A percentile compares a stretch with the other conserved stretches of the same genome.
Evolutionary conservation across 2,329 filamentous ascomycete genomes (phyloP).

Genomic region (Nigrospora oryzae): DNA sequence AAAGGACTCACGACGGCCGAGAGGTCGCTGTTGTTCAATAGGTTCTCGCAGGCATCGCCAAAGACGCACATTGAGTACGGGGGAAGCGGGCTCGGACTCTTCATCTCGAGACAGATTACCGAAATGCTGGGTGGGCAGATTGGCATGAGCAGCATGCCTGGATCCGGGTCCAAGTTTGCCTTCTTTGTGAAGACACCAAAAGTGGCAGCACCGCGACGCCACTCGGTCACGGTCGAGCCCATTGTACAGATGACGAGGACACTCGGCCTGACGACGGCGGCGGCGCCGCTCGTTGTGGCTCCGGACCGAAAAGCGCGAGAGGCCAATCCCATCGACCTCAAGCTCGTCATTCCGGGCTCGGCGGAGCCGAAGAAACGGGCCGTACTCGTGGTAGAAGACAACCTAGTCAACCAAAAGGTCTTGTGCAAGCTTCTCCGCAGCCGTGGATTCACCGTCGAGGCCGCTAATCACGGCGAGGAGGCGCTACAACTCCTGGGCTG

Average conservation of each 20-base stretch:
- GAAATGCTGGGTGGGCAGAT: slow-evolving; percentile 76
- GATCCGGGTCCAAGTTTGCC: slow-evolving; percentile 65
- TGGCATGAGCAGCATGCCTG: slow-evolving; percentile 60
- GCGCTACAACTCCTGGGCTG: slow-evolving; percentile 30
- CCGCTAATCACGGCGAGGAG: slow-evolving; percentile 49
- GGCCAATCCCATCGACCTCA: slow-evolving; percentile 1
- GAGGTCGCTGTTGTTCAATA: slow-evolving; percentile 66
- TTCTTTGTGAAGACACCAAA: slow-evolving; percentile 58
- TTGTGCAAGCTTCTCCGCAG: slow-evolving; percentile 41
- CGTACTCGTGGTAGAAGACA: slow-evolving; percentile 51
- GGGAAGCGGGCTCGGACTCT: slow-evolving; percentile 69
- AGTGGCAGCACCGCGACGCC: slow-evolving; percentile 4
- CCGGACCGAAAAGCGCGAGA: neutral
- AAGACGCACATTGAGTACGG: slow-evolving; percentile 73
- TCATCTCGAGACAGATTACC: slow-evolving; percentile 71
- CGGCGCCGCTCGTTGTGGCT: slow-evolving; percentile 2
- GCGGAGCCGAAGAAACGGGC: neutral
- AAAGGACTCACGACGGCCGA: slow-evolving; percentile 64
- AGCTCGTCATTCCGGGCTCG: slow-evolving; percentile 1
- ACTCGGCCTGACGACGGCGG: slow-evolving; percentile 3
- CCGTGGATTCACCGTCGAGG: slow-evolving; percentile 39
- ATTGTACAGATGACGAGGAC: slow-evolving; percentile 5
- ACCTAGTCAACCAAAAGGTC: slow-evolving; percentile 51
- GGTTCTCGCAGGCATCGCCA: slow-evolving; percentile 71
- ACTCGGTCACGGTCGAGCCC: slow-evolving; percentile 7